Conservation (phyloP, 129 eudicot species). For the Artemisia argyi region DNA sequence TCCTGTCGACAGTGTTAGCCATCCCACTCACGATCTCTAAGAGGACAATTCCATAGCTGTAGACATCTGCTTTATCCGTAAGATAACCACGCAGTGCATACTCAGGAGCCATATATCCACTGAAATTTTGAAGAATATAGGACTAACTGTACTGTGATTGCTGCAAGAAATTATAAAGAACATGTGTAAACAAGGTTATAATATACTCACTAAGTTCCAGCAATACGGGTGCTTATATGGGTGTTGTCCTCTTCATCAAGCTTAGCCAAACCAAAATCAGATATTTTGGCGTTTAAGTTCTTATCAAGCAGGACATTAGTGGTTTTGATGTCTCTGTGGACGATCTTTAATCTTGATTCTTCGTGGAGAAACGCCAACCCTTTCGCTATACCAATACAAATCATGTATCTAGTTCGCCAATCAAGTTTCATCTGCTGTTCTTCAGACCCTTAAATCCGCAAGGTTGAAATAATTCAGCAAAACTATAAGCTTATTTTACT, state of each 20-base stretch:
- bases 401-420: constrained; percentile 69
- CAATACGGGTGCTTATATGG: constrained; percentile 73
- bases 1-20: no score
- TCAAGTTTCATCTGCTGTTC: constrained; percentile 51
- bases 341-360: constrained; percentile 74
- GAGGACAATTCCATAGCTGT: no score
- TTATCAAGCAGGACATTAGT: constrained; percentile 73
- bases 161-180: no score
- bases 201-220: constrained; percentile 88
- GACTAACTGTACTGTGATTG: no score
- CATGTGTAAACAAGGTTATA: no score
- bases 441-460: constrained; percentile 43
- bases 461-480: background rate
- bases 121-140: no score
- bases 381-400: constrained; percentile 69
- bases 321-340: constrained; percentile 82
- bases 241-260: constrained; percentile 82
- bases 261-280: constrained; percentile 86
- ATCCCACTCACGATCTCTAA: no score
- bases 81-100: no score
- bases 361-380: constrained; percentile 82
- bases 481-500: no score
- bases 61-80: no score
- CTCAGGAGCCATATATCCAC: no score
- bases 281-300: constrained; percentile 63